phyloP scores from a whole-genome alignment of 2,329 filamentous ascomycete genomes.

The Apiospora sp. region DNA sequence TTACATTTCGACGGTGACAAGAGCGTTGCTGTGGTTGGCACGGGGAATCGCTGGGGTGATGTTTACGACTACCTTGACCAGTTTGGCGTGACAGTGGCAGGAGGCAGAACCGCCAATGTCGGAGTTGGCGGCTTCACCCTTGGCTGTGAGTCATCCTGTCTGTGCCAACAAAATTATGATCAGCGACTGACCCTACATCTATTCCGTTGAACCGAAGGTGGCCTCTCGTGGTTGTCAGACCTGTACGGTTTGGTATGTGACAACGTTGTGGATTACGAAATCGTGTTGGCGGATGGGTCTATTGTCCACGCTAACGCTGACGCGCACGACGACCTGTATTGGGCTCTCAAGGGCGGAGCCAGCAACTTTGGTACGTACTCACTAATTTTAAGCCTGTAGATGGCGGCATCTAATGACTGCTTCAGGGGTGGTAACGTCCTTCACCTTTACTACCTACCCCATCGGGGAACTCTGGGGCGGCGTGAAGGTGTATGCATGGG shows the following conservation, averaged over 20 bases:
- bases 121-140: conserved; percentile 39
- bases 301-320: conserved; percentile 49
- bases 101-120: conserved; percentile 37
- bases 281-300: conserved; percentile 53
- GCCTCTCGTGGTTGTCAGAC: conserved; percentile 37
- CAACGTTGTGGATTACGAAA: conserved; percentile 38
- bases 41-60: conserved; percentile 36
- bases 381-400: too few species aligned
- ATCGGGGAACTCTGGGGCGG: conserved; percentile 38
- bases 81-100: conserved; percentile 38
- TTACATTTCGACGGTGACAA: conserved; percentile 34
- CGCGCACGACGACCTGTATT: conserved; percentile 52
- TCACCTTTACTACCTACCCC: conserved; percentile 41
- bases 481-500: conserved; percentile 37
- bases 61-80: conserved; percentile 36
- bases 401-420: background rate
- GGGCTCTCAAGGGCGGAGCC: conserved; percentile 57
- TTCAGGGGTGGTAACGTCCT: conserved; percentile 45
- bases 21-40: conserved; percentile 32
- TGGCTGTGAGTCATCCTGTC: conserved; percentile 19
- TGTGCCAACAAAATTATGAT: too few species aligned
- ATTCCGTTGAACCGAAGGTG: conserved; percentile 28
- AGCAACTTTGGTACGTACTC: conserved; percentile 53
- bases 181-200: too few species aligned
- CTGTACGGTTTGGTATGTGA: conserved; percentile 37